Conservation (phyloP, 805 yeast species). For the Pichia kluyveri region DNA sequence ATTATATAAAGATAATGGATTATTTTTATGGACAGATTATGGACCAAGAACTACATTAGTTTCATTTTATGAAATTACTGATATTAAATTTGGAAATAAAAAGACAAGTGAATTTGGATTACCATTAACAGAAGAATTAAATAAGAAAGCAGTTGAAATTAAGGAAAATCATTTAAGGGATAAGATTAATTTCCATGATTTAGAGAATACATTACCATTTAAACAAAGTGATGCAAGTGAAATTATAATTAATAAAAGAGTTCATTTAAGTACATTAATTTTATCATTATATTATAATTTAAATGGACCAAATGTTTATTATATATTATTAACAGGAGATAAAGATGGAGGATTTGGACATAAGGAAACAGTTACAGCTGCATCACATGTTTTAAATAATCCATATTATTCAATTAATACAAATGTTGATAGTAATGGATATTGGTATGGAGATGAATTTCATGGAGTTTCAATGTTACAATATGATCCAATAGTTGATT, state of each 20-base stretch:
- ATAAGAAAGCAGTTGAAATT: conserved; percentile 1
- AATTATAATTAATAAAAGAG: conserved; percentile 36
- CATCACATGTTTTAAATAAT: conserved; percentile 33
- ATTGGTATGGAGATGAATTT: conserved; percentile 27
- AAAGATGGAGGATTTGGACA: conserved; percentile 37
- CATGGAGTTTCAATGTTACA: conserved; percentile 47
- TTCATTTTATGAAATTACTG: conserved; percentile 53
- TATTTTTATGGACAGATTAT: conserved; percentile 74
- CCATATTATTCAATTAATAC: conserved; percentile 39
- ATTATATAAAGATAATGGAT: conserved; percentile 43
- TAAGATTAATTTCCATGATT: conserved; percentile 18
- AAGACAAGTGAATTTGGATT: conserved; percentile 26
- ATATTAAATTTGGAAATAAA: conserved; percentile 28
- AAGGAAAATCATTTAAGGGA: conserved; percentile 21
- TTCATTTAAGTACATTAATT: conserved; percentile 38
- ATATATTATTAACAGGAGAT: conserved; percentile 26
- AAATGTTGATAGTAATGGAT: conserved; percentile 41
- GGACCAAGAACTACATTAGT: conserved; percentile 77
- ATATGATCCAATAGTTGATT: conserved; percentile 40
- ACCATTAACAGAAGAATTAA: conserved; percentile 14
- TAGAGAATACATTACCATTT: conserved; percentile 40
- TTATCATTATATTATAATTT: conserved; percentile 42
- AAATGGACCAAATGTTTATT: conserved; percentile 34
- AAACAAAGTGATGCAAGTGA: conserved; percentile 44
- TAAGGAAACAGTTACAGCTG: conserved; percentile 45